Evolutionary conservation across 805 yeast genomes (phyloP), one percentile per base, ranked within the genome.

Genomic region (Cyberlindnera petersonii): DNA sequence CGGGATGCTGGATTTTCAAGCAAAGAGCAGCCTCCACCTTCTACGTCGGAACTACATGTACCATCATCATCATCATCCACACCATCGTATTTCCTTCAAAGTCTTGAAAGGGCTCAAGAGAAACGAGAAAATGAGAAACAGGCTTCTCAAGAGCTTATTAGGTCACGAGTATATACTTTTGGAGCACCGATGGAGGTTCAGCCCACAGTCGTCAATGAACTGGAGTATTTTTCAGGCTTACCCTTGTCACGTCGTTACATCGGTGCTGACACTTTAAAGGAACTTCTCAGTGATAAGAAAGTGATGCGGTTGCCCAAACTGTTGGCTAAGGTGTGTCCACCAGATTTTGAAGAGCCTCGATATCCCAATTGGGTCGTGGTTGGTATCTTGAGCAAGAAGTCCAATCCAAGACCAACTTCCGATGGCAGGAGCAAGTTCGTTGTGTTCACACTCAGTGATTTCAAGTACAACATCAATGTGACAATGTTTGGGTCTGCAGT

Each of bases 361-460:
- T 80, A 81, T 51, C 61, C 82, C 4, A 88, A 89, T 55, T 88
- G 87, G 83, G 80, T 81, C n/a, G 72, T 79, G 2, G 52, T 82
- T n/a, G 97, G 95, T 1, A 68, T 85, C 3, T 65, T 89, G 0
- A 64, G 77, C 5, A 53, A 57, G 16, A 87, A 87, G 52, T 64
- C 78, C 5, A 74, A 68, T 7, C 69, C 82, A 4, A 67, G 70
- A 46, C 58, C 63, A 4, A 65, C 85, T 0, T 47, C 68, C 11
- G 63, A 53, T 5, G 50, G 50, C 0, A 60, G 60, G 46, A 54
- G 66, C 11, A 82, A 79, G 53, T 89, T 67, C 53, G 63, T 85
- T 47, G 73, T 73, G 40, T 40, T 88, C 16, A 71, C 75, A 2
- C 50, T 91, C 3, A 83, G 95, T 0, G 84, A 85, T 55, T 81